phyloP scores from a whole-genome alignment of 2,329 filamentous ascomycete species.

The Fusarium falciforme region DNA sequence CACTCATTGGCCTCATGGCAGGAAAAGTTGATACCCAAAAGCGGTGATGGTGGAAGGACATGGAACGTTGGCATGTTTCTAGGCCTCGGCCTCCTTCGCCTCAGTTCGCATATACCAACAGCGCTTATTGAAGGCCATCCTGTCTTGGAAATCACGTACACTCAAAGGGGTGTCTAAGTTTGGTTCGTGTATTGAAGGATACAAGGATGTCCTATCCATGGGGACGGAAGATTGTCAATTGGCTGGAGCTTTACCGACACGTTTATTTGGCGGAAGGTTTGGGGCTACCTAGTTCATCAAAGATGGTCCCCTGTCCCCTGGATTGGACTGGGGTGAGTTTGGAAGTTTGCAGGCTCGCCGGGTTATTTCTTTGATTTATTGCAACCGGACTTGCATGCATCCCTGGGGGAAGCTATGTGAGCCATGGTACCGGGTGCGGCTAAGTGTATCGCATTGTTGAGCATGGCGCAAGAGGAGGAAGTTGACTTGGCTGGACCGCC shows the following conservation, averaged over 20 bases:
- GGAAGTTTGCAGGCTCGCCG: constrained; percentile 9
- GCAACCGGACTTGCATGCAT: constrained; percentile 29
- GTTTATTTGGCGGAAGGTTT: constrained; percentile 16
- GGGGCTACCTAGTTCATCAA: constrained; percentile 22
- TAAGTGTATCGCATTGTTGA: constrained; percentile 40
- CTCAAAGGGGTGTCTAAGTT: constrained; percentile 25
- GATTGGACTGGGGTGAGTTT: constrained; percentile 22
- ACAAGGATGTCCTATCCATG: constrained; percentile 14
- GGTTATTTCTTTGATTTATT: constrained; percentile 21
- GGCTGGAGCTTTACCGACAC: constrained; percentile 26
- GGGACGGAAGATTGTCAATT: constrained; percentile 22
- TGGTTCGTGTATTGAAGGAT: constrained; percentile 31
- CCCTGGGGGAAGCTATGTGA: constrained; percentile 43
- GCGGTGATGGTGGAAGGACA: constrained; percentile 39
- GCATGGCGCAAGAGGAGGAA: constrained; percentile 43
- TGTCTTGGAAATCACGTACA: constrained; percentile 35
- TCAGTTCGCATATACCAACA: constrained; percentile 29
- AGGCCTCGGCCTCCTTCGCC: constrained; percentile 18
- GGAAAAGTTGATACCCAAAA: constrained; percentile 53
- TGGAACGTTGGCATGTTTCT: constrained; percentile 34
- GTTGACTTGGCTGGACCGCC: constrained; percentile 29
- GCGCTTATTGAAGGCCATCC: constrained; percentile 31
- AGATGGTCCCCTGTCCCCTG: constrained; percentile 18
- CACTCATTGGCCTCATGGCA: constrained; percentile 41
- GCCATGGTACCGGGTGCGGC: constrained; percentile 23